A percentile compares a stretch with the other conserved stretches of the same genome.
Evolutionary conservation across 805 yeast genomes (phyloP).

Genomic region (Debaryomyces maramus): DNA sequence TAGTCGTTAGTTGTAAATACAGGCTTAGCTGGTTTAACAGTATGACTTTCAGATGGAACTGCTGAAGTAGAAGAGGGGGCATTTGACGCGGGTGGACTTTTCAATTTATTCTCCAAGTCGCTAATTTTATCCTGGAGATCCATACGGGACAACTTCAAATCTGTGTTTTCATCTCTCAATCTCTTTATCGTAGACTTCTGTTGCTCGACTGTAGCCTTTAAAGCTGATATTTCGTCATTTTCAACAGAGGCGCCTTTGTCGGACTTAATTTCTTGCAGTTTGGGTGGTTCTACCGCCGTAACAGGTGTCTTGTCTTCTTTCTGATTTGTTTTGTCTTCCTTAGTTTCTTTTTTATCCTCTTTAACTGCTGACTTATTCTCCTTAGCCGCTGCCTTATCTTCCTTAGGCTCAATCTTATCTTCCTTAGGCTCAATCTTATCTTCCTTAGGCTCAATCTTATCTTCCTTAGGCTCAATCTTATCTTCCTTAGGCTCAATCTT

Average conservation of each 20-base stretch:
- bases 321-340: not conserved
- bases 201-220: constrained; percentile 26
- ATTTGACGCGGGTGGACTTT: constrained; percentile 6
- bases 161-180: constrained; percentile 43
- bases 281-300: constrained; percentile 2
- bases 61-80: constrained; percentile 6
- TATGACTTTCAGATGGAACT: not conserved
- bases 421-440: constrained; percentile 9
- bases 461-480: not conserved
- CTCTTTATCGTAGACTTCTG: constrained; percentile 37
- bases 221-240: constrained; percentile 12
- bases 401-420: constrained; percentile 5
- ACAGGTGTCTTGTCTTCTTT: not conserved
- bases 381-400: not conserved
- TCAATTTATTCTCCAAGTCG: constrained; percentile 25
- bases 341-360: not conserved
- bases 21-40: constrained; percentile 29
- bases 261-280: not conserved
- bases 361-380: not conserved
- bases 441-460: constrained; percentile 1
- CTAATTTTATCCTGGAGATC: constrained; percentile 35
- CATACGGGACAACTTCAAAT: constrained; percentile 39
- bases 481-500: constrained; percentile 7
- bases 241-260: not conserved
- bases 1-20: constrained; percentile 29